Base-by-base conservation (phyloP, 164 flowering plant genomes). In the Pachysandra terminalis region DNA sequence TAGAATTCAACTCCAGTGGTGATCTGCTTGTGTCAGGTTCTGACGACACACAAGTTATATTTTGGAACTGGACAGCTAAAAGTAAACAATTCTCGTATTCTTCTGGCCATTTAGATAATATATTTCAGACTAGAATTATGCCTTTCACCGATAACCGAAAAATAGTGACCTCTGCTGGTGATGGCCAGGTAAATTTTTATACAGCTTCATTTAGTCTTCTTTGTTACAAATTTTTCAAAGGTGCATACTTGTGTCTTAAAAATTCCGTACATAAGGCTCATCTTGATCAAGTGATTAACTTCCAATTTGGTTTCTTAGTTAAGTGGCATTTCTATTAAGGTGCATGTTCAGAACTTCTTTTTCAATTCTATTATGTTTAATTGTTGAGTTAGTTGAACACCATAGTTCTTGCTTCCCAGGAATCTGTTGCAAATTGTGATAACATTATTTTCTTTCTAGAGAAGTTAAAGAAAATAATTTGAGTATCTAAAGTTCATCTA, bases 21-120 rank as follows among this genome's bases (percentile, higher is more conserved):
- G 88, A 90, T 19, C 25, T 76, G 51, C 85, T 90, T 51, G 85
- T 85, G 35, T 86, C 96, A 1, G 96, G 96, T 63, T 90, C 90
- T 65, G 96, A 86, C 79, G 92, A 87, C 74, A 76, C 54, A 67
- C 75, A 79, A 56, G 77, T 90, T 24, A 85, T 76, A 52, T 73
- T 86, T 32, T 90, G 96, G 96, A 69, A 87, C 49, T 85, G 92
- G 88, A 72, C 73, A 28, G 61, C 79, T 24, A 72, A 73, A 70
- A 79, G 25, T 19, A 71, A 66, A 59, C 71, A 1, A 26, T 59
- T 87, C 35, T 76, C 87, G 8, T 87, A 80, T 73, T 67, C 69
- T 63, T 86, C 92, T 64, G 92, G 90, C 5, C 92, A 90, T 63
- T 19, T 40, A 24, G 81, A 83, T 68, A 87, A 87, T 68, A 76